These are phyloP conservation scores for Globisporangium sylvaticum DNA, from an alignment of 352 stramenopile genomes.

Conservation along the genomic window DNA sequence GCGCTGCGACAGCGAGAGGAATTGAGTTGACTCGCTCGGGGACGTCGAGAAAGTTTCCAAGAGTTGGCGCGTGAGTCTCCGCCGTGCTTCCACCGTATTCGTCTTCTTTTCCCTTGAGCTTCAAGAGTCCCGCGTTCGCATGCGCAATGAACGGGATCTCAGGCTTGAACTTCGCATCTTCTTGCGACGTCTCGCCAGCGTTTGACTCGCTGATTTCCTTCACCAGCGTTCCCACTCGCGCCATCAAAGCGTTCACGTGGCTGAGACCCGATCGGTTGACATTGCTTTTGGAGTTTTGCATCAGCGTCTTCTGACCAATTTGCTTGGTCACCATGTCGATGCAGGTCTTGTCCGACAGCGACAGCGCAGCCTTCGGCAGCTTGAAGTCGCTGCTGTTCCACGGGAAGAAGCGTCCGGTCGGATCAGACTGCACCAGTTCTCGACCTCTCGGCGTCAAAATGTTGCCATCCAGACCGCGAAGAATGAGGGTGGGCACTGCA, in stretches of 20 bases:
- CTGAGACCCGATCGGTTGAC: conserved; percentile 33
- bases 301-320: conserved; percentile 68
- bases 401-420: conserved; percentile 54
- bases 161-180: conserved; percentile 31
- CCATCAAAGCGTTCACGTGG: conserved; percentile 56
- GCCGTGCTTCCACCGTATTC: conserved; percentile 76
- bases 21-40: conserved; percentile 77
- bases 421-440: conserved; percentile 62
- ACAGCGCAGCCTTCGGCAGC: conserved; percentile 45
- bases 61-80: conserved; percentile 52
- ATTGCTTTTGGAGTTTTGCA: conserved; percentile 41
- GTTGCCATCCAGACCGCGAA: conserved; percentile 45
- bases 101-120: conserved; percentile 51
- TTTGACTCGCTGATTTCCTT: conserved; percentile 24
- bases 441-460: conserved; percentile 72
- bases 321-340: conserved; percentile 72
- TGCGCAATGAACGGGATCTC: conserved; percentile 44
- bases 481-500: conserved; percentile 55
- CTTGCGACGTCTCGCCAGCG: conserved; percentile 13
- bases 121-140: conserved; percentile 58
- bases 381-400: conserved; percentile 54
- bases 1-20: conserved; percentile 66
- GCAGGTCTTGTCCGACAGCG: conserved; percentile 54
- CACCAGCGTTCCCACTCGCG: conserved; percentile 41
- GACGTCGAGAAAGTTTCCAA: conserved; percentile 84